Conservation (phyloP, 1,139 yeast species). For the Barnettozyma hawaiiensis region DNA sequence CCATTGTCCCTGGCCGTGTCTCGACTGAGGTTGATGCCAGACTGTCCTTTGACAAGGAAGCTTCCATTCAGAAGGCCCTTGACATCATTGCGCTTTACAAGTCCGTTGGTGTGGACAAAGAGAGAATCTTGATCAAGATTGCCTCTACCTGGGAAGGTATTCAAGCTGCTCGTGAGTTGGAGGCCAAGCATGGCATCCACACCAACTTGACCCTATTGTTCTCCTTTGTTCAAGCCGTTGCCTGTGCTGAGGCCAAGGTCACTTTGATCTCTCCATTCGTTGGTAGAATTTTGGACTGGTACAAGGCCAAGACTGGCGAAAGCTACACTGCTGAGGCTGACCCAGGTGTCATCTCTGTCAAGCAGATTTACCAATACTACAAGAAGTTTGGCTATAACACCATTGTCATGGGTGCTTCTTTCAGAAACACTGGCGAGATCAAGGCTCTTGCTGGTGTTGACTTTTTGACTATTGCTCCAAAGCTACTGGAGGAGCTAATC, state of each 20-base stretch:
- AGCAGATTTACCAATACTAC: conserved; percentile 90
- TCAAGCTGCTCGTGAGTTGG: conserved; percentile 96
- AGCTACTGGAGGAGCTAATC: conserved; percentile 81
- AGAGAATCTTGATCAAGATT: conserved; percentile 88
- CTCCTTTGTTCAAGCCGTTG: conserved; percentile 96
- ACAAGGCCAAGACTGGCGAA: conserved; percentile 91
- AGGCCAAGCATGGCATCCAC: conserved; percentile 85
- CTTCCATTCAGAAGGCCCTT: conserved; percentile 86
- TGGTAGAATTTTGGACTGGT: conserved; percentile 99
- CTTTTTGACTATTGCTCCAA: conserved; percentile 93
- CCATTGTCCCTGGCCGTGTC: conserved; percentile 98
- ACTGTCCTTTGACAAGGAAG: conserved; percentile 90
- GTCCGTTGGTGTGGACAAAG: conserved; percentile 77
- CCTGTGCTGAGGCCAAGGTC: conserved; percentile 96
- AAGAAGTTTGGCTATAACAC: conserved; percentile 95
- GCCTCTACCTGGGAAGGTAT: conserved; percentile 99
- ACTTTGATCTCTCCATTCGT: conserved; percentile 98
- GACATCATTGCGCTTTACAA: conserved; percentile 82
- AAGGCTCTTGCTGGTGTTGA: conserved; percentile 97
- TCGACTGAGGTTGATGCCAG: conserved; percentile 99
- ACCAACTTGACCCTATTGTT: conserved; percentile 92
- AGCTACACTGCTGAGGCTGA: conserved; percentile 73
- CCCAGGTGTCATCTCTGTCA: conserved; percentile 95
- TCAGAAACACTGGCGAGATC: conserved; percentile 97
- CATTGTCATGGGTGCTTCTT: conserved; percentile 99